A percentile compares a stretch with the other conserved stretches of the same genome.
These are phyloP conservation scores for Fusarium mexicanum DNA, from an alignment of 2,329 filamentous ascomycete genomes.

Conservation along the genomic window DNA sequence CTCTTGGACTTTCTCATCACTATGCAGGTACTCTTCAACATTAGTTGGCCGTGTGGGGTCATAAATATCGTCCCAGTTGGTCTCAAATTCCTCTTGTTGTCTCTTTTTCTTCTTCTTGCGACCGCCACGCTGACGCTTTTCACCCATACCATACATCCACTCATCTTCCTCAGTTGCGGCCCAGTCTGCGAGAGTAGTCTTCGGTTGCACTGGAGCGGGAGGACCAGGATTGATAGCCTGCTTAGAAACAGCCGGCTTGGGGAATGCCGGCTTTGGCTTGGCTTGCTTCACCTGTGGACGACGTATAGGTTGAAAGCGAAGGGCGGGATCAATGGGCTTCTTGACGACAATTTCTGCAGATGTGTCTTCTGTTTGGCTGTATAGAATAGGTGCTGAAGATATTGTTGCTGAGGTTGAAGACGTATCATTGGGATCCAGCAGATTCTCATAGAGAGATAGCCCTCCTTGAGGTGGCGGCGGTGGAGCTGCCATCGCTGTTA, in stretches of 20 bases:
- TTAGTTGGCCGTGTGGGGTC: slow-evolving; percentile 85
- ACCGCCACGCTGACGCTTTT: slow-evolving; percentile 79
- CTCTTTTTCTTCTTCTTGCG: slow-evolving; percentile 79
- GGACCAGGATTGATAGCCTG: slow-evolving; percentile 47
- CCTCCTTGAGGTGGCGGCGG: slow-evolving; percentile 54
- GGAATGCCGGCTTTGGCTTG: slow-evolving; percentile 70
- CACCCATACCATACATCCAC: slow-evolving; percentile 70
- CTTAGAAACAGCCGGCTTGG: slow-evolving; percentile 52
- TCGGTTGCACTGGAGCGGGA: slow-evolving; percentile 57
- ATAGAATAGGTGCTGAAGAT: slow-evolving; percentile 78
- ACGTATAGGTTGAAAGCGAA: slow-evolving; percentile 89
- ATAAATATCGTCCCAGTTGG: slow-evolving; percentile 94
- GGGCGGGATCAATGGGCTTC: slow-evolving; percentile 68
- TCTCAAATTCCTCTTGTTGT: slow-evolving; percentile 62
- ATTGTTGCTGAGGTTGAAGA: slow-evolving; percentile 68
- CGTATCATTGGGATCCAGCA: slow-evolving; percentile 70
- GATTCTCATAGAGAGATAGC: slow-evolving; percentile 85
- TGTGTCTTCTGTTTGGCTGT: slow-evolving; percentile 64
- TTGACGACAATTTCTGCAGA: slow-evolving; percentile 62
- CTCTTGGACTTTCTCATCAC: slow-evolving; percentile 84
- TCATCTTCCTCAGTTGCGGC: slow-evolving; percentile 81
- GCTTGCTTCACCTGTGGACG: slow-evolving; percentile 71
- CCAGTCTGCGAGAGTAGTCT: slow-evolving; percentile 84
- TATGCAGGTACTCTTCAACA: slow-evolving; percentile 84
- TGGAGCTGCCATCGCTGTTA: slow-evolving; percentile 44